Evolutionary conservation across 345 rosid species (phyloP).

Genomic region (Populus deltoides): DNA sequence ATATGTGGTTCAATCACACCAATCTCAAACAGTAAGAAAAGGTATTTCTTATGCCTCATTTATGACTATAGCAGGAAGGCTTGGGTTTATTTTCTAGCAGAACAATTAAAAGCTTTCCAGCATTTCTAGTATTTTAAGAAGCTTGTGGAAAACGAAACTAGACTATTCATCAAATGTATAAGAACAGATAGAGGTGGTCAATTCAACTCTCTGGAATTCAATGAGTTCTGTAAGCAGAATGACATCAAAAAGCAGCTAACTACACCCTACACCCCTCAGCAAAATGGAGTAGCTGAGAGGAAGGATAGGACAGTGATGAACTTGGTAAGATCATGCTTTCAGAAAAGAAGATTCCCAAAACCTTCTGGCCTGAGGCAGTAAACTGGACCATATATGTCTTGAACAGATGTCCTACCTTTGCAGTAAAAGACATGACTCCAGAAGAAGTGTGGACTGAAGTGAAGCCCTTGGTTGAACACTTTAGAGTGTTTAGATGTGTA

Average conservation of each 20-base stretch:
- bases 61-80: neutral
- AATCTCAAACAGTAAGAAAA: neutral
- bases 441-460: neutral
- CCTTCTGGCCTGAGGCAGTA: neutral
- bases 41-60: neutral
- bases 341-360: neutral
- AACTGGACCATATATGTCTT: neutral
- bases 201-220: neutral
- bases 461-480: neutral
- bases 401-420: neutral
- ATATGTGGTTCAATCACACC: constrained; percentile 4
- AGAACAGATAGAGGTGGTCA: neutral
- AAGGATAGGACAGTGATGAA: neutral
- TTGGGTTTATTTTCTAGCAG: neutral
- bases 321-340: neutral
- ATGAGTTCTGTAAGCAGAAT: neutral
- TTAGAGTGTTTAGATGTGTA: too few species aligned
- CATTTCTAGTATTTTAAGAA: neutral
- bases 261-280: neutral
- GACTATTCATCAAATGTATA: neutral
- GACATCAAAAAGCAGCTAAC: neutral
- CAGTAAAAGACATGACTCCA: neutral
- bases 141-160: neutral
- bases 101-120: neutral
- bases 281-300: neutral